Percentiles rank a stretch among this genome's conserved stretches.
phyloP scores from a whole-genome alignment of 345 rosid species.

The Eucalyptus regnans region DNA sequence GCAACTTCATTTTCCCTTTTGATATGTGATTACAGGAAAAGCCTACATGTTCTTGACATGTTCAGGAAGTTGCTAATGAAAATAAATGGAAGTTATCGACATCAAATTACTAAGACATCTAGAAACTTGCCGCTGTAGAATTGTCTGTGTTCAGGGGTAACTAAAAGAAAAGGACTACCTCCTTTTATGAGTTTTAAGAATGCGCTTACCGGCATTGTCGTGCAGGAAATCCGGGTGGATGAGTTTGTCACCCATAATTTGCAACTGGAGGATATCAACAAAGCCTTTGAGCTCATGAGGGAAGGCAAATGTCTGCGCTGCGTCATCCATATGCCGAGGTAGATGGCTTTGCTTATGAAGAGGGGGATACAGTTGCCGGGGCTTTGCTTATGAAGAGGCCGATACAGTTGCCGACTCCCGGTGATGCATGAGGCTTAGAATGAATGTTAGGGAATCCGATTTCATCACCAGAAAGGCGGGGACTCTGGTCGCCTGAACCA shows the following conservation, averaged over 20 bases:
- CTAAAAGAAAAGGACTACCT: background rate
- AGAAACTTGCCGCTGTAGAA: background rate
- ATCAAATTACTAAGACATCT: background rate
- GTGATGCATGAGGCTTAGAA: background rate
- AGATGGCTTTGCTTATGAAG: background rate
- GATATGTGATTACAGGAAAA: background rate
- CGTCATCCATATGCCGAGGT: conserved; percentile 62
- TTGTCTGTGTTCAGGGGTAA: background rate
- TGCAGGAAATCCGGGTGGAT: conserved; percentile 70
- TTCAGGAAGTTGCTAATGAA: background rate
- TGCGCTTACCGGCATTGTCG: background rate
- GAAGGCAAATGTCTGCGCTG: conserved; percentile 78
- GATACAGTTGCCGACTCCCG: background rate
- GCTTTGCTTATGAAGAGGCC: background rate
- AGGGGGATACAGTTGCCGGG: background rate
- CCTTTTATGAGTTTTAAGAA: background rate
- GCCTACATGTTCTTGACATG: background rate
- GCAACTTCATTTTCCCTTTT: background rate
- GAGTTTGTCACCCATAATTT: conserved; percentile 65
- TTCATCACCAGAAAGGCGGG: background rate
- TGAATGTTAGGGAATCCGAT: background rate
- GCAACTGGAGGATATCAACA: conserved; percentile 57
- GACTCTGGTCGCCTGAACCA: background rate
- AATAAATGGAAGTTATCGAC: background rate
- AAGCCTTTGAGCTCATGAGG: conserved; percentile 73